Percentiles rank a stretch among this genome's conserved stretches.
phyloP scores from a whole-genome alignment of 805 yeast genomes.

The Wickerhamiella sergipiensis region DNA sequence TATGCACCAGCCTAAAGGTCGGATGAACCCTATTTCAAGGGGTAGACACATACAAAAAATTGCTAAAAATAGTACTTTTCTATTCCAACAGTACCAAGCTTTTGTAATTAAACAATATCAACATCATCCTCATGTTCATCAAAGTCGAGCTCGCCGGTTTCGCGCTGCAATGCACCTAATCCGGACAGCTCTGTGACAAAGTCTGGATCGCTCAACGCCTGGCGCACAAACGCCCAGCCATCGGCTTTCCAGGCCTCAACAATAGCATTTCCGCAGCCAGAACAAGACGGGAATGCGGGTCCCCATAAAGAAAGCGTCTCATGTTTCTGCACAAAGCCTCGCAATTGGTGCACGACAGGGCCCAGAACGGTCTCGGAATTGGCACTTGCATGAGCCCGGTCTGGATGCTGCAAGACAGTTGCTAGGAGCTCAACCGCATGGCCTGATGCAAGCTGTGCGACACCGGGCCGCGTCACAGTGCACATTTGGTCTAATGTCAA shows the following conservation, averaged over 20 bases:
- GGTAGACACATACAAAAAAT: not conserved
- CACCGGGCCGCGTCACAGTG: conserved; percentile 95
- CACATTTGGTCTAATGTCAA: conserved; percentile 96
- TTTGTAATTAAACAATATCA: not conserved
- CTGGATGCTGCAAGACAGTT: conserved; percentile 55
- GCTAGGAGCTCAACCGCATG: conserved; percentile 74
- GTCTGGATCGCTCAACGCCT: conserved; percentile 50
- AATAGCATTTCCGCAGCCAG: conserved; percentile 68
- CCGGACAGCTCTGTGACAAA: conserved; percentile 75
- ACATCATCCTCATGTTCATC: conserved; percentile 27
- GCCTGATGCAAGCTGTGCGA: conserved; percentile 76
- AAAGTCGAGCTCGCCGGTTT: conserved; percentile 46
- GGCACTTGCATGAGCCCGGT: conserved; percentile 33
- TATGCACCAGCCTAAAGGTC: not conserved
- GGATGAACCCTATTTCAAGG: not conserved
- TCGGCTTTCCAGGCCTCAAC: conserved; percentile 34
- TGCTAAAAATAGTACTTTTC: conserved; percentile 1
- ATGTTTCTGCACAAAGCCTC: conserved; percentile 69
- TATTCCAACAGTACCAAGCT: not conserved
- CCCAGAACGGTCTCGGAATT: conserved; percentile 40
- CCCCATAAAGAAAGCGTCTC: conserved; percentile 52
- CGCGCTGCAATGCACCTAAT: conserved; percentile 52
- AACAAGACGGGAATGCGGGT: conserved; percentile 63
- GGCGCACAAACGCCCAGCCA: conserved; percentile 73
- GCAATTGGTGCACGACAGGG: conserved; percentile 70